Percentiles rank a stretch among this genome's conserved stretches.
Evolutionary conservation across 768 basidiomycete genomes (phyloP).

Genomic region (Pisolithus sp.): DNA sequence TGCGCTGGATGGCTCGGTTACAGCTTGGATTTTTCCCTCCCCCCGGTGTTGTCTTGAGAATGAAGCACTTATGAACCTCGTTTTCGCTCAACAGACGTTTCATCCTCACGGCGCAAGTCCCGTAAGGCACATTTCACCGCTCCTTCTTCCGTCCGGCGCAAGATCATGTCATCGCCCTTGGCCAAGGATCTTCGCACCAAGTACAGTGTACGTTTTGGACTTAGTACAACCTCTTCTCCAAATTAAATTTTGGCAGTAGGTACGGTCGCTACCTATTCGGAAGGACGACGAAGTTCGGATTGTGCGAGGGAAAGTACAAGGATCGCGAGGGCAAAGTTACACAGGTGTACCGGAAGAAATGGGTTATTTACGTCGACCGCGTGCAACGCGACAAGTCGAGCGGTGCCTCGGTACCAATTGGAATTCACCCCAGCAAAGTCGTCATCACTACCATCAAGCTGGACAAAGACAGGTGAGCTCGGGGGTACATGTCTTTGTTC

Average conservation of each 20-base stretch:
- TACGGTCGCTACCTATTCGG: conserved; percentile 89
- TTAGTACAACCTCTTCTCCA: not conserved
- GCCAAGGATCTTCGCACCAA: conserved; percentile 92
- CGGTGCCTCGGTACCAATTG: conserved; percentile 88
- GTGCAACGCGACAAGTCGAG: conserved; percentile 97
- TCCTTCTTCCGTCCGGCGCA: conserved; percentile 90
- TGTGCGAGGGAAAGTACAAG: conserved; percentile 96
- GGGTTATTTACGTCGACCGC: conserved; percentile 97
- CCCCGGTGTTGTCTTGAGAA: not conserved
- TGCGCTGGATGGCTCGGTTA: conserved; percentile 49
- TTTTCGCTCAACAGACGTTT: conserved; percentile 54
- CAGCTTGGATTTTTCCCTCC: conserved; percentile 37
- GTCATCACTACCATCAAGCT: conserved; percentile 90
- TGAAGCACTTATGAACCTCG: conserved; percentile 28
- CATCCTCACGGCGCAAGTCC: conserved; percentile 93
- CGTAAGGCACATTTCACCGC: conserved; percentile 98
- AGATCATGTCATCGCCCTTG: conserved; percentile 95
- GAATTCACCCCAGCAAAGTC: conserved; percentile 95
- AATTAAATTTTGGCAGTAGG: conserved; percentile 35
- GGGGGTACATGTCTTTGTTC: not conserved
- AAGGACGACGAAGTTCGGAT: conserved; percentile 98
- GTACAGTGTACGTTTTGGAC: conserved; percentile 64
- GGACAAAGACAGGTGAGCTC: conserved; percentile 75
- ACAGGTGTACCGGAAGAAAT: conserved; percentile 98
- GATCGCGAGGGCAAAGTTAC: conserved; percentile 98